Conservation (phyloP, 129 eudicot species). For the Smallanthus sonchifolius region DNA sequence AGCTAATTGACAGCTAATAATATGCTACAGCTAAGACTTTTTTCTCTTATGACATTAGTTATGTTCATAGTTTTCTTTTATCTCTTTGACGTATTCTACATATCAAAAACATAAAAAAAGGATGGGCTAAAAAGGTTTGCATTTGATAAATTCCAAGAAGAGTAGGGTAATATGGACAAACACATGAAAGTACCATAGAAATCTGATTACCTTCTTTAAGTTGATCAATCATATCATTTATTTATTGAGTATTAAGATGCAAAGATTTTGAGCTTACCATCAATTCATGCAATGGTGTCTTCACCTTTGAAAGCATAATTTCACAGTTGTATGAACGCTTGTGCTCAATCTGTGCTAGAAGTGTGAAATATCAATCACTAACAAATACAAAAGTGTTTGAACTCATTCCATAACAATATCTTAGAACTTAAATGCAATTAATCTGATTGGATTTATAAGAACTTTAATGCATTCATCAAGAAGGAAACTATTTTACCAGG, state of each 20-base stretch:
- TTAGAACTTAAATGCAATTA: slow-evolving; percentile 4
- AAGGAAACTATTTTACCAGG: slow-evolving; percentile 45
- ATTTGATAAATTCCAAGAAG: neutral
- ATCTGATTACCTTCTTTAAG: neutral
- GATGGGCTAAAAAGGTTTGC: slow-evolving; percentile 11
- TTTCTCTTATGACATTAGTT: neutral
- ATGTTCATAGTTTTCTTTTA: neutral
- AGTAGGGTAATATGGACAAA: slow-evolving; percentile 10
- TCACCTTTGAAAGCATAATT: slow-evolving; percentile 96
- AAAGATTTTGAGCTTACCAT: slow-evolving; percentile 60
- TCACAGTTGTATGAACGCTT: slow-evolving; percentile 94
- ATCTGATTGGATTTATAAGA: neutral
- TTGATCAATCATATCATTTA: slow-evolving; percentile 8
- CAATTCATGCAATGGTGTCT: slow-evolving; percentile 65
- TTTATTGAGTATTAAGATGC: neutral
- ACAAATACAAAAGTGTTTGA: slow-evolving; percentile 1
- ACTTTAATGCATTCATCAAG: slow-evolving; percentile 5
- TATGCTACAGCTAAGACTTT: no score
- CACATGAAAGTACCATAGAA: neutral
- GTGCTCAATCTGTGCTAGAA: slow-evolving; percentile 73
- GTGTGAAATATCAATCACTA: slow-evolving; percentile 13
- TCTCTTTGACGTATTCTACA: neutral
- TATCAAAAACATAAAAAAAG: neutral
- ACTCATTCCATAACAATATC: slow-evolving; percentile 1
- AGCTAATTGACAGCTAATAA: no score